phyloP scores from a whole-genome alignment of 441 rosid genomes.

The Erodium trifolium region DNA sequence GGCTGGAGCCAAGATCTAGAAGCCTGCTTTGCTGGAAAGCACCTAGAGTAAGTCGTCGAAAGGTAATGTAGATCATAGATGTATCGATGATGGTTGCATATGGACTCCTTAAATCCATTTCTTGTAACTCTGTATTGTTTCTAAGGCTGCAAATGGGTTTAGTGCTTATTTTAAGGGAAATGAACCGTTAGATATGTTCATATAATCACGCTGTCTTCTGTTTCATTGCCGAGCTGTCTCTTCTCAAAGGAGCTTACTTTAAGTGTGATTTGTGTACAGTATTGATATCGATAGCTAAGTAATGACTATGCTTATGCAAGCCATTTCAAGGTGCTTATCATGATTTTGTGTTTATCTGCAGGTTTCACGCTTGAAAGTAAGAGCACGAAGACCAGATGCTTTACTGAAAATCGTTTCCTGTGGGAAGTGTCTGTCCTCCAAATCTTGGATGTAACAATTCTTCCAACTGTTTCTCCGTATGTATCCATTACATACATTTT shows the following conservation, averaged over 20 bases:
- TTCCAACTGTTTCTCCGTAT: too few relatives aligned
- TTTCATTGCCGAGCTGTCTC: too few relatives aligned
- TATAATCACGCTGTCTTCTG: too few relatives aligned
- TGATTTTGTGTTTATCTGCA: constrained; percentile 17
- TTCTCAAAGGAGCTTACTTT: too few relatives aligned
- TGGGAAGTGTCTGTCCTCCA: constrained; percentile 64
- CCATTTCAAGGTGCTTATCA: neutral
- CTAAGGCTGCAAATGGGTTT: too few relatives aligned
- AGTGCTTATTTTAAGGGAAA: too few relatives aligned
- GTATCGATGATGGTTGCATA: neutral
- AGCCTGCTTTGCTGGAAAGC: constrained; percentile 92
- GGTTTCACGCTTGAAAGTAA: constrained; percentile 66
- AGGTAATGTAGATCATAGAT: constrained; percentile 37
- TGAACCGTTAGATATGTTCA: too few relatives aligned
- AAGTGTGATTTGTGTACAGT: too few relatives aligned
- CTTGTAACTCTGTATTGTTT: constrained; percentile 12
- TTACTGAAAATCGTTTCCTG: constrained; percentile 75
- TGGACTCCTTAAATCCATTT: too few relatives aligned
- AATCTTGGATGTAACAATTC: constrained; percentile 41
- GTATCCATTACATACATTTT: too few relatives aligned
- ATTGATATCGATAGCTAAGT: too few relatives aligned
- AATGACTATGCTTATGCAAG: neutral
- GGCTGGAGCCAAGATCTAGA: constrained; percentile 85
- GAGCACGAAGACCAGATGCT: constrained; percentile 49
- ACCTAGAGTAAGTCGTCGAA: constrained; percentile 55